Evolutionary conservation across 2,329 filamentous ascomycete genomes (phyloP).

Genomic region (Bipolaris bicolor): DNA sequence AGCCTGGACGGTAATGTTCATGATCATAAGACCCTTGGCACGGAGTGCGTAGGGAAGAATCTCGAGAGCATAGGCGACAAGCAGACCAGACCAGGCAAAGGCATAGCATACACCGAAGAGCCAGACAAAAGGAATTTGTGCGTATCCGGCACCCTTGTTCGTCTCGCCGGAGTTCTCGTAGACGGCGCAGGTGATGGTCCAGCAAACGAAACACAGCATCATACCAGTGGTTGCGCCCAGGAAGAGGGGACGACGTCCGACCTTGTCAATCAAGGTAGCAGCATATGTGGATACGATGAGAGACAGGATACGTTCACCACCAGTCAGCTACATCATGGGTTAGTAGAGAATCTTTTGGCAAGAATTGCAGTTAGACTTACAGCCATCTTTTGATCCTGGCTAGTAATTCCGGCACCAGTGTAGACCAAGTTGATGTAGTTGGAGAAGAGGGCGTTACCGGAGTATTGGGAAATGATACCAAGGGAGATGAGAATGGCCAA

Average conservation of each 20-base stretch:
- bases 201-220: slow-evolving; percentile 45
- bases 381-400: slow-evolving; percentile 45
- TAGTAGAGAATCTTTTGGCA: not conserved
- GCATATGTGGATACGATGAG: slow-evolving; percentile 63
- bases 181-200: slow-evolving; percentile 44
- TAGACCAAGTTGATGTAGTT: slow-evolving; percentile 71
- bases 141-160: slow-evolving; percentile 50
- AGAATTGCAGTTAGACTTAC: slow-evolving; percentile 43
- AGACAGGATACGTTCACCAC: slow-evolving; percentile 64
- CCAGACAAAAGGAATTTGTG: slow-evolving; percentile 59
- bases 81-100: slow-evolving; percentile 64
- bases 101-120: slow-evolving; percentile 60
- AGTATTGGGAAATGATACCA: slow-evolving; percentile 71
- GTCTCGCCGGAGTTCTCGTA: slow-evolving; percentile 38
- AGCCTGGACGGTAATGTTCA: slow-evolving; percentile 70
- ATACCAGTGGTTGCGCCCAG: slow-evolving; percentile 51
- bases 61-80: slow-evolving; percentile 61
- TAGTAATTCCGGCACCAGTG: slow-evolving; percentile 64
- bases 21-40: slow-evolving; percentile 58
- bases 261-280: slow-evolving; percentile 61
- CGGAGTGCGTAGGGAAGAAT: slow-evolving; percentile 58
- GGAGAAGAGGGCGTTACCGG: slow-evolving; percentile 69
- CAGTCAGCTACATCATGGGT: slow-evolving; percentile 25
- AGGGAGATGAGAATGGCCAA: slow-evolving; percentile 67
- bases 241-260: slow-evolving; percentile 65